Evolutionary conservation across 768 basidiomycete genomes (phyloP).

Genomic region (Naganishia onofrii): DNA sequence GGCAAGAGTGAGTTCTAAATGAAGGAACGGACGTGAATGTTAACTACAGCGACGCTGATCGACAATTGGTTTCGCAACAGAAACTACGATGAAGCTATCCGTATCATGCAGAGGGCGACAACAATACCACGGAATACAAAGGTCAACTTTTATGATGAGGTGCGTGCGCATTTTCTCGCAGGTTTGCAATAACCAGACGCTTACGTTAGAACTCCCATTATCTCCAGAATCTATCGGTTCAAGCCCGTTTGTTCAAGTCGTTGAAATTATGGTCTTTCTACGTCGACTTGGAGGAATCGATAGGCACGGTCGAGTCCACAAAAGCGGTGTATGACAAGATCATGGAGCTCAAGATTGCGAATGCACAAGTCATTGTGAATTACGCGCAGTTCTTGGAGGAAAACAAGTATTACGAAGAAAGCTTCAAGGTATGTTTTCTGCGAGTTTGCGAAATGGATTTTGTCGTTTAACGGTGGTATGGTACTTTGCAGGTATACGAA

Average conservation of each 20-base stretch:
- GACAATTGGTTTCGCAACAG: slow-evolving; percentile 54
- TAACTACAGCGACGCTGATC: neutral
- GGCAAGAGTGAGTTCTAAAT: slow-evolving; percentile 72
- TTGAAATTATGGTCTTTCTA: slow-evolving; percentile 99
- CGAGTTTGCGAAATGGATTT: neutral
- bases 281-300: slow-evolving; percentile 93
- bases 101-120: slow-evolving; percentile 94
- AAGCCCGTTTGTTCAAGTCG: slow-evolving; percentile 91
- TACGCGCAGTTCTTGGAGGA: slow-evolving; percentile 96
- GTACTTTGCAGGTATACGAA: slow-evolving; percentile 71
- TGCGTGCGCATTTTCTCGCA: slow-evolving; percentile 52
- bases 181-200: neutral
- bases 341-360: slow-evolving; percentile 91
- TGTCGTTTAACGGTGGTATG: no score
- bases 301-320: slow-evolving; percentile 85
- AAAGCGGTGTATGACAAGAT: slow-evolving; percentile 96
- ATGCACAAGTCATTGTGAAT: slow-evolving; percentile 95
- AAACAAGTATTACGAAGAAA: slow-evolving; percentile 96
- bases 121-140: slow-evolving; percentile 84
- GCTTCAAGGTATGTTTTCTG: slow-evolving; percentile 73
- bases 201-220: slow-evolving; percentile 32
- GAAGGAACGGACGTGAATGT: no score
- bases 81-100: slow-evolving; percentile 92
- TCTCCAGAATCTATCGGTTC: slow-evolving; percentile 71
- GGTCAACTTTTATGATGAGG: slow-evolving; percentile 92